Evolutionary conservation across 805 yeast species (phyloP).

Genomic region (Priceomyces haplophilus): DNA sequence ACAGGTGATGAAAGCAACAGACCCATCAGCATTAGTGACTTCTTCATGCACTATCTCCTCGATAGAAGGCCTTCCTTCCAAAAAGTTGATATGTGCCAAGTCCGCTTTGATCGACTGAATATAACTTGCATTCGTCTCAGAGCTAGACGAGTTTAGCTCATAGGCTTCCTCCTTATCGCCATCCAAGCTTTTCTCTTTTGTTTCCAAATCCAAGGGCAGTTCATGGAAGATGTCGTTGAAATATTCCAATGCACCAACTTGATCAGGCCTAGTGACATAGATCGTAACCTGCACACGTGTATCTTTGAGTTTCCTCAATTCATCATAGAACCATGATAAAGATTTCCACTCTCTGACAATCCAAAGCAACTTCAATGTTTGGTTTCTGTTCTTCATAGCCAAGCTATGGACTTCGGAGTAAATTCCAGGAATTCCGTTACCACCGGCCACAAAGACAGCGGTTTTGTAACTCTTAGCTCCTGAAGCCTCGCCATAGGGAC

Average conservation of each 20-base stretch:
- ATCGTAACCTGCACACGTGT: conserved; percentile 25
- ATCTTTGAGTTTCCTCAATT: conserved; percentile 25
- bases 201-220: conserved; percentile 1
- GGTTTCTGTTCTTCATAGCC: conserved; percentile 19
- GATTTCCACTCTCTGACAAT: conserved; percentile 51
- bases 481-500: conserved; percentile 63
- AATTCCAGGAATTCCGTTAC: conserved; percentile 68
- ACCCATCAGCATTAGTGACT: conserved; percentile 35
- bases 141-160: not conserved
- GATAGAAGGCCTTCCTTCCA: conserved; percentile 49
- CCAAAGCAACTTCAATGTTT: conserved; percentile 55
- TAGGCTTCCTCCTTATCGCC: conserved; percentile 5
- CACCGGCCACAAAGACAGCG: conserved; percentile 65
- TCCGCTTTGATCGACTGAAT: conserved; percentile 15
- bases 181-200: conserved; percentile 7
- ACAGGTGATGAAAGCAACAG: conserved; percentile 57
- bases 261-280: conserved; percentile 26
- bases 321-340: conserved; percentile 47
- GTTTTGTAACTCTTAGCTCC: conserved; percentile 50
- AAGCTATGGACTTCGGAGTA: conserved; percentile 37
- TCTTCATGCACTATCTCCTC: conserved; percentile 34
- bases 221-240: conserved; percentile 4
- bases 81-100: conserved; percentile 36
- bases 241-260: not conserved
- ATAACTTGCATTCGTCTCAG: conserved; percentile 1